These are phyloP conservation scores for Aurantiochytrium sp. DNA, from an alignment of 108 stramenopile species.

Conservation along the genomic window DNA sequence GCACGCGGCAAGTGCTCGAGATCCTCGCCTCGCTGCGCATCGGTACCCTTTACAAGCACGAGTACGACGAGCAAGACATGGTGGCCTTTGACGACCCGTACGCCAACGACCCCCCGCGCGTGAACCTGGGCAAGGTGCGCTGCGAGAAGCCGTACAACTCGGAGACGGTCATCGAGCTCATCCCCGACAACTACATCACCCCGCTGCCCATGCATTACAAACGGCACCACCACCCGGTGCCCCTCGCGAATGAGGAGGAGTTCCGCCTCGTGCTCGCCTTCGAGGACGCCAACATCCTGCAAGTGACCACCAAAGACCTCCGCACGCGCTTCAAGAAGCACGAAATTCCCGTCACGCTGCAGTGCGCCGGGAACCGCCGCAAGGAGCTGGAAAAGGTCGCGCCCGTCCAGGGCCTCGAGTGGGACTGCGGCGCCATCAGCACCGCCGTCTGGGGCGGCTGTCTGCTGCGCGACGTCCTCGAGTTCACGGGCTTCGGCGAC, in stretches of 20 bases:
- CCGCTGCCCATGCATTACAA: constrained; percentile 71
- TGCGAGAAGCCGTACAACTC: constrained; percentile 64
- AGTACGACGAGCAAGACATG: neutral
- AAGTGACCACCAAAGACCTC: constrained; percentile 63
- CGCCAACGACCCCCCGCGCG: constrained; percentile 61
- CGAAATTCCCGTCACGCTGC: constrained; percentile 74
- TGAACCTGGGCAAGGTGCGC: constrained; percentile 48
- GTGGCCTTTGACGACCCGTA: constrained; percentile 43
- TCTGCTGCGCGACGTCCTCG: constrained; percentile 72
- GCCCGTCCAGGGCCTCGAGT: constrained; percentile 77
- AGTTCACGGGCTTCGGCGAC: constrained; percentile 57
- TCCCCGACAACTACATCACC: constrained; percentile 68
- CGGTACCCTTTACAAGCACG: constrained; percentile 13
- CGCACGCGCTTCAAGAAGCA: constrained; percentile 63
- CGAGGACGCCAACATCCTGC: constrained; percentile 44
- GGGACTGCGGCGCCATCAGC: constrained; percentile 83
- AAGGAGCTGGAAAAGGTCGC: constrained; percentile 70
- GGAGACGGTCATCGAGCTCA: constrained; percentile 60
- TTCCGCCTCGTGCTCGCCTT: constrained; percentile 46
- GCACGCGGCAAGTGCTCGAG: constrained; percentile 35
- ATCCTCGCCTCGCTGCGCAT: constrained; percentile 34
- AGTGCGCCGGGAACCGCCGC: constrained; percentile 95
- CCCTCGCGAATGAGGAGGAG: constrained; percentile 57
- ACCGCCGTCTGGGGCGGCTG: constrained; percentile 91
- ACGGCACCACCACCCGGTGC: constrained; percentile 74